A percentile compares a stretch with the other conserved stretches of the same genome.
phyloP scores from a whole-genome alignment of 495 filamentous ascomycete genomes.

The Annulohypoxylon stygium region DNA sequence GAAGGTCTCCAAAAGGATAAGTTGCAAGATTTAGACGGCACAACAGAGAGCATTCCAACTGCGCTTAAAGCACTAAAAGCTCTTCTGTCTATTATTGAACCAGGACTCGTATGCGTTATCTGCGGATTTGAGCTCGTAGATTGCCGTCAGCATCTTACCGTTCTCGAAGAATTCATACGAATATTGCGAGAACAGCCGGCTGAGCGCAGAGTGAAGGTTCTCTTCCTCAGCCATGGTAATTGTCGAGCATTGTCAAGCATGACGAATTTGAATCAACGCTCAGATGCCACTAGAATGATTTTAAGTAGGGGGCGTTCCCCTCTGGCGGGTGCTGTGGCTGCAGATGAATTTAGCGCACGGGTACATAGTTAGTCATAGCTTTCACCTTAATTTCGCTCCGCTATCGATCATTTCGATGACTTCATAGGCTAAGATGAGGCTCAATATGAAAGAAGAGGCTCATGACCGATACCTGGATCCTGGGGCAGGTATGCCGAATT shows the following conservation, averaged over 20 bases:
- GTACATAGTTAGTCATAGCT: not conserved
- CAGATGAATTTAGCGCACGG: not conserved
- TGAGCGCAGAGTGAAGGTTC: slow-evolving; percentile 2
- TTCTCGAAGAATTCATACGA: not conserved
- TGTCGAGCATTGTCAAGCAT: slow-evolving; percentile 8
- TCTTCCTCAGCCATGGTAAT: slow-evolving; percentile 5
- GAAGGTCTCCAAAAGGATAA: not conserved
- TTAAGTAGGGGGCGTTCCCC: slow-evolving; percentile 5
- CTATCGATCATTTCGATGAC: not conserved
- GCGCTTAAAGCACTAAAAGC: not conserved
- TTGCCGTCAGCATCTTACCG: not conserved
- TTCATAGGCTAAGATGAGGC: not conserved
- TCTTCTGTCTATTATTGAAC: not conserved
- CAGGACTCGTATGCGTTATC: slow-evolving; percentile 5
- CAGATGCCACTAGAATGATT: slow-evolving; percentile 9
- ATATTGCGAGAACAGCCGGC: not conserved
- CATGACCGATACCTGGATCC: not conserved
- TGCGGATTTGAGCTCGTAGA: slow-evolving; percentile 3
- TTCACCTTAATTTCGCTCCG: not conserved
- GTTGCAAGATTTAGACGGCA: not conserved
- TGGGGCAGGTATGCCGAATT: no score
- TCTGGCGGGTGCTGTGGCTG: slow-evolving; percentile 10
- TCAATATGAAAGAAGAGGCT: not conserved
- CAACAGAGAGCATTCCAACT: not conserved
- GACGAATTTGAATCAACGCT: slow-evolving; percentile 1